Conservation (phyloP, 2,329 filamentous ascomycete species). For the Hymenoscyphus scutula region DNA sequence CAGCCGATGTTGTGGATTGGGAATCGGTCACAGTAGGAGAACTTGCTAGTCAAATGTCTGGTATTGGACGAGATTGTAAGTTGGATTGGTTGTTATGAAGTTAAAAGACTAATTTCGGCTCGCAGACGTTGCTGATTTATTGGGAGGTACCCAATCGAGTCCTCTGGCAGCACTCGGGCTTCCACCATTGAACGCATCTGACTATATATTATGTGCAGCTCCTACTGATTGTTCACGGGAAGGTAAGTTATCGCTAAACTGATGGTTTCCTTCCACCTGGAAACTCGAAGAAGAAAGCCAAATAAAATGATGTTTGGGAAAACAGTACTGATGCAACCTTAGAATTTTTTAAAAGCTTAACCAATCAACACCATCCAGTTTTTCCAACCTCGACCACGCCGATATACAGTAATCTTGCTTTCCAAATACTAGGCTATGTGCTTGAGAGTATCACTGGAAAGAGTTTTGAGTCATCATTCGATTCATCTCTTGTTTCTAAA, state of each 20-base stretch:
- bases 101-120: not conserved
- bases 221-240: constrained; percentile 31
- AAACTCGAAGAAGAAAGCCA: not conserved
- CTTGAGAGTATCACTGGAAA: constrained; percentile 42
- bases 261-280: not conserved
- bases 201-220: constrained; percentile 28
- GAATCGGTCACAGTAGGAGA: constrained; percentile 23
- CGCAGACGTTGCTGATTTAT: constrained; percentile 15
- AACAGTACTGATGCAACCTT: not conserved
- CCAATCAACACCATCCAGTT: constrained; percentile 31
- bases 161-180: constrained; percentile 26
- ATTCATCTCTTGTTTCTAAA: constrained; percentile 34
- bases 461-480: constrained; percentile 32
- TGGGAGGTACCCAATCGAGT: constrained; percentile 19
- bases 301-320: not conserved
- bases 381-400: constrained; percentile 37
- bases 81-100: not conserved
- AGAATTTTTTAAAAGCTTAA: not conserved
- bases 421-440: constrained; percentile 39
- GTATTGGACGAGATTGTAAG: constrained; percentile 20
- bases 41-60: constrained; percentile 25
- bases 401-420: constrained; percentile 41
- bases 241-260: not conserved
- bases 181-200: constrained; percentile 31
- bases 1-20: constrained; percentile 24